phyloP scores from a whole-genome alignment of 352 stramenopile species.

The Peronospora destructor region DNA sequence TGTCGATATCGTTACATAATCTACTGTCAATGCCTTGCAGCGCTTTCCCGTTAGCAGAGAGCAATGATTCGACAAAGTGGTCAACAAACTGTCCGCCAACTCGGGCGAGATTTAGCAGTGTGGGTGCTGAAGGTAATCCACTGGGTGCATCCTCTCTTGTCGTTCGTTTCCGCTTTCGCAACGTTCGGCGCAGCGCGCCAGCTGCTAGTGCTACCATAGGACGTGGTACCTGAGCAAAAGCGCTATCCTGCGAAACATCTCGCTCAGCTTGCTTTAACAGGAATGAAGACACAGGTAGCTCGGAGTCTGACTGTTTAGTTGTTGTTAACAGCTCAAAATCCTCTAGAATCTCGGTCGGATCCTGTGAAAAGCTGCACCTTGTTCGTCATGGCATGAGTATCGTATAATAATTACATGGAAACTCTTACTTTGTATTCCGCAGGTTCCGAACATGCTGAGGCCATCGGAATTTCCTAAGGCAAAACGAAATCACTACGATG shows the following conservation, averaged over 20 bases:
- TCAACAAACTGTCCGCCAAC: slow-evolving; percentile 35
- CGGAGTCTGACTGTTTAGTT: neutral
- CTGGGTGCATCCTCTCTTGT: slow-evolving; percentile 1
- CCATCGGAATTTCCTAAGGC: slow-evolving; percentile 70
- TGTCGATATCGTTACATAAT: slow-evolving; percentile 20
- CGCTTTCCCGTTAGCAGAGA: slow-evolving; percentile 37
- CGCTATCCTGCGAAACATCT: slow-evolving; percentile 8
- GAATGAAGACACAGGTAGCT: neutral
- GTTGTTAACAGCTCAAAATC: slow-evolving; percentile 36
- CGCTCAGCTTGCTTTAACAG: neutral
- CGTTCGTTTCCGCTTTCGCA: slow-evolving; percentile 38
- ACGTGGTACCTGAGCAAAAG: slow-evolving; percentile 36
- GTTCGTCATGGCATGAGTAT: slow-evolving; percentile 6
- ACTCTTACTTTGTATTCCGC: slow-evolving; percentile 41
- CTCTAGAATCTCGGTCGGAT: slow-evolving; percentile 37
- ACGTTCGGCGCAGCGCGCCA: slow-evolving; percentile 18
- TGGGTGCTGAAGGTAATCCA: slow-evolving; percentile 6
- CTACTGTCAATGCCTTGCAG: slow-evolving; percentile 34
- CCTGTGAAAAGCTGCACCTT: slow-evolving; percentile 40
- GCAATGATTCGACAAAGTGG: slow-evolving; percentile 37
- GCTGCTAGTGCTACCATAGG: slow-evolving; percentile 37
- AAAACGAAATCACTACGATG: neutral
- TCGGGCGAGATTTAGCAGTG: slow-evolving; percentile 29
- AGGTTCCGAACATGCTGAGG: slow-evolving; percentile 57
- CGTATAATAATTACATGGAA: slow-evolving; percentile 12